phyloP scores from a whole-genome alignment of 805 yeast genomes.

The Candida caryicola region DNA sequence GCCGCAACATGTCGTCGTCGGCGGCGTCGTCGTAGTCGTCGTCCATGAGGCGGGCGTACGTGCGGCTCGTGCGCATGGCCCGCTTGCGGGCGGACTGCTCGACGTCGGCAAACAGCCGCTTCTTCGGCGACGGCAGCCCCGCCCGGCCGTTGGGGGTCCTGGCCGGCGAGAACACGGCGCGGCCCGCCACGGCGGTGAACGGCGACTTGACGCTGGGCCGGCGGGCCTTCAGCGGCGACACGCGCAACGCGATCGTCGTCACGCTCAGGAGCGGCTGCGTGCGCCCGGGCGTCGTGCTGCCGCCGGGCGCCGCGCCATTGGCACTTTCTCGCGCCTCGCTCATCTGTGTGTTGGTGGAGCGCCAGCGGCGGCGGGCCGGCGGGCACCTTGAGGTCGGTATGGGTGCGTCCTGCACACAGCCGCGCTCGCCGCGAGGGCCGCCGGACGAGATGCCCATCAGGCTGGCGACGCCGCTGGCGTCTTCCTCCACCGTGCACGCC shows the following conservation, averaged over 20 bases:
- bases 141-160: slow-evolving; percentile 44
- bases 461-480: not conserved
- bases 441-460: not conserved
- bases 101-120: slow-evolving; percentile 33
- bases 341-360: too few relatives aligned
- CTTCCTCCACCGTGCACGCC: not conserved
- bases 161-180: slow-evolving; percentile 20
- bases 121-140: slow-evolving; percentile 46
- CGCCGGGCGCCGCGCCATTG: not conserved
- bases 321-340: not conserved
- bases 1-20: slow-evolving; percentile 28
- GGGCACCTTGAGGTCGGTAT: too few relatives aligned
- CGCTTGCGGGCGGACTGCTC: slow-evolving; percentile 50
- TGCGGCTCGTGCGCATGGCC: slow-evolving; percentile 35
- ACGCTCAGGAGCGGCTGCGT: not conserved
- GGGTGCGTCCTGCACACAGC: not conserved
- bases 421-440: not conserved
- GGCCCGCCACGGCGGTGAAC: not conserved
- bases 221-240: not conserved
- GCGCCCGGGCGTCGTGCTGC: not conserved
- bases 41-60: slow-evolving; percentile 30
- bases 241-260: not conserved
- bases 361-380: too few relatives aligned
- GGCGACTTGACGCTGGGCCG: not conserved
- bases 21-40: slow-evolving; percentile 31